These are phyloP conservation scores for Chenopodium formosanum DNA, from an alignment of 148 eudicot genomes.

Conservation along the genomic window DNA sequence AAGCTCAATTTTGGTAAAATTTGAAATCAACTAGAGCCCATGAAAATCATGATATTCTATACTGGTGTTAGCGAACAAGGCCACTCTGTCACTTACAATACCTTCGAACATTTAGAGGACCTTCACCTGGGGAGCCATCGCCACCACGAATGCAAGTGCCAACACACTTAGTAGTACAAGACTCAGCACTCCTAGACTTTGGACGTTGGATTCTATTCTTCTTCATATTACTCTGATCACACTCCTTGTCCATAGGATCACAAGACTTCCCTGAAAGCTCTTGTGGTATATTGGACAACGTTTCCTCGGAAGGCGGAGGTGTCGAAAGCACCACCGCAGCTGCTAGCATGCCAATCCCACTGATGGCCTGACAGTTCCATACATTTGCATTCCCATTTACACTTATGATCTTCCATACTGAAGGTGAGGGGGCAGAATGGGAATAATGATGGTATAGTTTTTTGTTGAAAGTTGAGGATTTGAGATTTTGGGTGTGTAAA, in stretches of 20 bases:
- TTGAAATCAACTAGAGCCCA: neutral
- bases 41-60: neutral
- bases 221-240: slow-evolving; percentile 38
- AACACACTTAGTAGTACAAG: slow-evolving; percentile 71
- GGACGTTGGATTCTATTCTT: slow-evolving; percentile 67
- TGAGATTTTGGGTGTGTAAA: neutral
- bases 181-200: slow-evolving; percentile 81
- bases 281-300: slow-evolving; percentile 67
- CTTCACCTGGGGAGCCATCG: slow-evolving; percentile 81
- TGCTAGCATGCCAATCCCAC: slow-evolving; percentile 32
- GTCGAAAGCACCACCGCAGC: slow-evolving; percentile 37
- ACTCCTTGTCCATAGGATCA: slow-evolving; percentile 27
- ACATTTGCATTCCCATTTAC: neutral
- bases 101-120: slow-evolving; percentile 74
- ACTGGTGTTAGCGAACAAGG: neutral
- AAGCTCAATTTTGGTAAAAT: too few species aligned
- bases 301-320: slow-evolving; percentile 43
- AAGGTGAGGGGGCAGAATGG: neutral
- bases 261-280: slow-evolving; percentile 44
- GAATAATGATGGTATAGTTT: neutral
- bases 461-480: neutral
- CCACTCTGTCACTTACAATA: slow-evolving; percentile 17
- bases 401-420: slow-evolving; percentile 9
- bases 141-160: slow-evolving; percentile 84
- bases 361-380: slow-evolving; percentile 17